Base-by-base conservation (phyloP, 2,329 filamentous ascomycete species). In the Didymella glomerata region DNA sequence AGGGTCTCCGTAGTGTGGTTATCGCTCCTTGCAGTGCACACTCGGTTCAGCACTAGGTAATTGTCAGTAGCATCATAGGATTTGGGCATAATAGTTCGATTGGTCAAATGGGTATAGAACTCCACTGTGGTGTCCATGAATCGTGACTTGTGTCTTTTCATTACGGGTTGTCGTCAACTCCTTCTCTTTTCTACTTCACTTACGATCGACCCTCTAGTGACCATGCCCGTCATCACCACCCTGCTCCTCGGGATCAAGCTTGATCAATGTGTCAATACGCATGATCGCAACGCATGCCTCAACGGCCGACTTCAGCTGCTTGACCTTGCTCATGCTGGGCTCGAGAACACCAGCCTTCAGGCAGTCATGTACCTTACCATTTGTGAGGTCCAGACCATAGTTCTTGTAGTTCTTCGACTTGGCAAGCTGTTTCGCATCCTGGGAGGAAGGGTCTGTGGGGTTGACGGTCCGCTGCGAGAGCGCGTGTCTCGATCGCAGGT, bases 241-340 rank as follows among this genome's bases (percentile, higher is more conserved):
- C 75, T 86, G 85, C 83, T 89, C 86, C 83, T 97, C 93, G 18
- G 93, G 93, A 84, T 99, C 95, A 79, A 99, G 83, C 84, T 96
- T 96, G 82, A 99, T 98, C 80, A 99, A 85, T 66, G 95, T 98
- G 83, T 99, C 95, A 77, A 99, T 99, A 74, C 95, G 88, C 95
- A 99, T 98, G 78, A 99, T 98, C 75, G 93, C 91, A 79, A 99
- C 96, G 80, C 95, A 98, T 54, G 95, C 95, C 82, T 99, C 95
- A 48, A 99, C 95, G 27, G 95, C 95, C 80, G 91, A 96, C 89
- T 99, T 99, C 75, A 99, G 84, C 84, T 98, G 95, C 80, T 94
- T 90, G 68, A 99, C 87, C 85, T 99, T 99, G 86, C 94, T 97
- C 84, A 99, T 93, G 80, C 91, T 96, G 30, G 95, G 95, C 83